Conservation (phyloP, 2,329 filamentous ascomycete species). For the Leptographium procerum region DNA sequence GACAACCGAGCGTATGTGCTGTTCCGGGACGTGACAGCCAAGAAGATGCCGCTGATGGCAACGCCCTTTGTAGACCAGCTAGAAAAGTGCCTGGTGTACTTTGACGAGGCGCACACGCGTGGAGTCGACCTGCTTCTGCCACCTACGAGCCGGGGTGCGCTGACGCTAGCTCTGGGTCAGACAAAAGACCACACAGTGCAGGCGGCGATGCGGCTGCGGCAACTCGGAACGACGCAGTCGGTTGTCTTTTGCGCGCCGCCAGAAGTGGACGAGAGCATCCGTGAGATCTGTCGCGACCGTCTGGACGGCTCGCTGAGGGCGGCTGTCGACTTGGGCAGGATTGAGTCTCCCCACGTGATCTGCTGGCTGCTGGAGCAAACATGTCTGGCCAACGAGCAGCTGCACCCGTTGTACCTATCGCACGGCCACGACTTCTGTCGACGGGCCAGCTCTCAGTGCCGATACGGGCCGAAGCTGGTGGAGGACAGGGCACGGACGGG, state of each 20-base stretch:
- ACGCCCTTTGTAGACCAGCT: conserved; percentile 5
- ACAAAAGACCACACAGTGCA: conserved; percentile 53
- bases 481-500: conserved; percentile 23
- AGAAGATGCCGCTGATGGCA: background rate
- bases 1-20: conserved; percentile 5
- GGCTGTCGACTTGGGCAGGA: fast-evolving
- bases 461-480: conserved; percentile 17
- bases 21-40: background rate
- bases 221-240: conserved; percentile 43
- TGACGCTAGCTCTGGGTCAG: conserved; percentile 44
- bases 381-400: conserved; percentile 45
- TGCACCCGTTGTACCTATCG: conserved; percentile 45
- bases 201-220: conserved; percentile 55
- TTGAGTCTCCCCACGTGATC: conserved; percentile 32
- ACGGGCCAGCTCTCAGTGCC: conserved; percentile 35
- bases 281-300: conserved; percentile 28
- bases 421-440: conserved; percentile 52
- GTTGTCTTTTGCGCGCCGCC: conserved; percentile 44
- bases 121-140: conserved; percentile 50
- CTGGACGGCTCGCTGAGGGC: background rate
- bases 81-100: conserved; percentile 41
- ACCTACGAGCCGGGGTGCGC: conserved; percentile 29
- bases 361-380: conserved; percentile 55
- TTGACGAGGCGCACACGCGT: conserved; percentile 50
- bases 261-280: conserved; percentile 51